Evolutionary conservation across 345 rosid genomes (phyloP), one percentile per base, ranked within the genome.

Genomic region (Populus tremula): DNA sequence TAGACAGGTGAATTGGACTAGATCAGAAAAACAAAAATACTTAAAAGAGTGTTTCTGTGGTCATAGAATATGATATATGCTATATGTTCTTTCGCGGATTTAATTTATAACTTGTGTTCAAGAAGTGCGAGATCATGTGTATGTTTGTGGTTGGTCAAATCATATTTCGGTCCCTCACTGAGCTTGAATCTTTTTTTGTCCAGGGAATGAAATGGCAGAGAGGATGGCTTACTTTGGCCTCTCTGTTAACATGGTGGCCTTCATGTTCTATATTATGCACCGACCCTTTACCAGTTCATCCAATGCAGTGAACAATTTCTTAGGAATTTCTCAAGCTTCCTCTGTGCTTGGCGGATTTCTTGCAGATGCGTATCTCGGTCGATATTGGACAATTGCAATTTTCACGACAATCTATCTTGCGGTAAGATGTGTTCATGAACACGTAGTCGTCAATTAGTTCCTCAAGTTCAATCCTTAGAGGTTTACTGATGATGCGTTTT

Each of bases 141-240:
- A 47, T 47, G 18, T 14, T 13, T 13, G 50, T 13, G 50, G 3
- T 1, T 3, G 4, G 50, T 47, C 17, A 47, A 1, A 47, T 47
- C 50, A 47, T 47, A 12, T 47, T 13, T 64, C 14, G 9, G 27
- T 20, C 36, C 13, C 21, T 75, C 38, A 27, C 54, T 12, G 50
- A 72, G 47, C 6, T 65, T 62, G 64, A 47, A 41, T 69, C 21
- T 66, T 38, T 71, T 10, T 66, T 33, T 35, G 73, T 75, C 27
- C 90, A 92, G 98, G 98, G 70, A 94, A 94, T 78, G 98, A 94
- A 82, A 91, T 91, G 93, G 97, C 98, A 23, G 98, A 92, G 86
- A 88, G 97, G 79, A 91, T 94, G 97, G 97, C 96, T 29, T 94
- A 94, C 78, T 94, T 90, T 29, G 98, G 98, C 35, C 85, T 94